Evolutionary conservation across 1,284 basidiomycete species (phyloP), one percentile per base, ranked within the genome.

Genomic region (Thelephora terrestris): DNA sequence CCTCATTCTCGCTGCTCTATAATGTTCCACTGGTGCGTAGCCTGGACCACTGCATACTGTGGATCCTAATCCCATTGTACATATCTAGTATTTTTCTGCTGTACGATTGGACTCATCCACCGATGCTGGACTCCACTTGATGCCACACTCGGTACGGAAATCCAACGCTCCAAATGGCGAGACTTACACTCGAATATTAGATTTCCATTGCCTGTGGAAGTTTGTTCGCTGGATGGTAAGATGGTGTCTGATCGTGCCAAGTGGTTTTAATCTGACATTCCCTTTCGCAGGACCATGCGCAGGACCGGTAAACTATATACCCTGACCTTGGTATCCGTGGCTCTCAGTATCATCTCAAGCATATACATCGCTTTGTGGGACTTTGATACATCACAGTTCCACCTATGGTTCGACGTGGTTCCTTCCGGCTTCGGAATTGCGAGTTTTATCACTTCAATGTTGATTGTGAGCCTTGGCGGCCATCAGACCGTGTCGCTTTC

Each of bases 1-100:
- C 80, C 17, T 78, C 84, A 20, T 94, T 89, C 62, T 87, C 85
- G 1, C 80, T 82, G 74, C 87, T 93, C 32, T 94, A 93, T 66
- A 89, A 89, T 58, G 73, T 90, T 25, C 91, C 91, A 18, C 64
- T 93, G 63, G 82, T 83, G 56, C 47, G 25, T 46, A 32, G 35
- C 45, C 24, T 9, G 4, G 36, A 38, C 29, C 7, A 42, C 5
- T 14, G 10, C 45, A 47, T 47, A 32, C 3, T 9, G 9, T 48
- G 43, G 46, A 46, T 54, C 44, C 47, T 45, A 47, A 18, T 47
- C 48, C 47, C 24, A 24, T 27, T 48, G n/a, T n/a, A n/a, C 35
- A 42, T 21, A 29, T 45, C 46, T 52, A 71, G 78, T 93, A 89
- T 69, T 94, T 91, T 59, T 84, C 86, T 50, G 83, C 90, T n/a